phyloP scores from a whole-genome alignment of 257 asterid genomes.

The Hygrophila difformis region DNA sequence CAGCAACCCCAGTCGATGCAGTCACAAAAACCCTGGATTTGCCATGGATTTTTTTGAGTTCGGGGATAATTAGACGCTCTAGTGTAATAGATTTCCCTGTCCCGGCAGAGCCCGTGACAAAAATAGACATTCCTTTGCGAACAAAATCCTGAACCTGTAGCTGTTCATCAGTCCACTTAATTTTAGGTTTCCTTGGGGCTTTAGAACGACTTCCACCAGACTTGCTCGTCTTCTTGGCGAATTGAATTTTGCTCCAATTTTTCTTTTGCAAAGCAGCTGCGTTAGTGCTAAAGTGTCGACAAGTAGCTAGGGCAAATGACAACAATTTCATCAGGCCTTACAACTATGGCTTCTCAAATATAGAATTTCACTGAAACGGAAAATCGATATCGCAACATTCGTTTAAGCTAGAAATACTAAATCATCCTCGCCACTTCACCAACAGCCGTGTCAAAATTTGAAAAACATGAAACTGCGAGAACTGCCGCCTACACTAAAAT shows the following conservation, averaged over 20 bases:
- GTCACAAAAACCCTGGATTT: conserved; percentile 46
- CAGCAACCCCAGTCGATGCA: conserved; percentile 72
- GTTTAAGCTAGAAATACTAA: too few relatives aligned
- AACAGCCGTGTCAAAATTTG: too few relatives aligned
- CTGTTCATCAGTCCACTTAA: conserved; percentile 58
- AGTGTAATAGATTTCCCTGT: conserved; percentile 63
- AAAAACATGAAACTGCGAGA: too few relatives aligned
- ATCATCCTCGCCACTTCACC: too few relatives aligned
- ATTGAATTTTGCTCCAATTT: background rate
- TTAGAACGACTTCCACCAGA: background rate
- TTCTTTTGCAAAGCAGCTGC: background rate
- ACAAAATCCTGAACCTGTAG: conserved; percentile 40
- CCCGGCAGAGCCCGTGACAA: conserved; percentile 77
- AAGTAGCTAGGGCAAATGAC: background rate
- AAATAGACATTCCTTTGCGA: conserved; percentile 42
- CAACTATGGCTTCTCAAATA: too few relatives aligned
- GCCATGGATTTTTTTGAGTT: conserved; percentile 45
- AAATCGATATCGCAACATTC: too few relatives aligned
- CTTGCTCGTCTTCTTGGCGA: background rate
- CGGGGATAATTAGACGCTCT: conserved; percentile 31
- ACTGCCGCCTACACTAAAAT: too few relatives aligned
- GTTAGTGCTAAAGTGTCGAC: background rate
- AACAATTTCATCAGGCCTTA: conserved; percentile 37
- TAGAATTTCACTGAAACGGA: too few relatives aligned
- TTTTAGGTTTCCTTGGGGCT: conserved; percentile 20